Evolutionary conservation across 129 eudicot species (phyloP), one percentile per base, ranked within the genome.

Genomic region (Saposhnikovia divaricata): DNA sequence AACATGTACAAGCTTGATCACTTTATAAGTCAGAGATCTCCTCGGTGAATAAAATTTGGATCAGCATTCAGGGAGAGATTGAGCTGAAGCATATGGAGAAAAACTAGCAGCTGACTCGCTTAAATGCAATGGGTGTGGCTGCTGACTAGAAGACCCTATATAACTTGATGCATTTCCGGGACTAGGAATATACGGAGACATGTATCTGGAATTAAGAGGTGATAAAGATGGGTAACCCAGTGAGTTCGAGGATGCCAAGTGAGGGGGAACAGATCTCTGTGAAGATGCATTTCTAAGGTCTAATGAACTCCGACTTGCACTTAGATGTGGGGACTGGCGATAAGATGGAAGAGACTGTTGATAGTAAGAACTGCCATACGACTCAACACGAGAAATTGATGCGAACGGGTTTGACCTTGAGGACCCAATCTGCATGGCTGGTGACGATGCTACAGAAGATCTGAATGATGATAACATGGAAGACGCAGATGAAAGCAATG

Each of bases 51-150:
- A 27, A 44, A 25, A n/a, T 28, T 69, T 51, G n/a, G 59, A 85
- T 87, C 88, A 89, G 71, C 93, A 88, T 6, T 83, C 97, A 2
- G 99, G 99, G 53, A 95, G 96, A 3, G 97, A 92, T 37, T 95
- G 91, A 50, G 95, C 89, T n/a, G 99, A 95, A 69, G 91, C 83
- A 79, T 73, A 92, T 0, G 99, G 95, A 19, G 99, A 95, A 75
- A 90, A 92, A 82, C 93, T 95, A 10, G 92, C 82, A 76, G 90
- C 89, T 4, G 99, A 92, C 80, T 90, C 96, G 42, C 87, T 90
- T 69, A 85, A 85, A 66, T 88, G 98, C 83, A 95, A 83, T 6
- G 87, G 86, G 77, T 85, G 82, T 42, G 71, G 88, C 40, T 88
- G 93, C 72, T 83, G 97, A 82, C 90, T 88, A 27, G 91, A 87